Percentiles rank a stretch among this genome's conserved stretches.
Conservation (phyloP, 2,329 filamentous ascomycete species). For the Botryotinia globosa region DNA sequence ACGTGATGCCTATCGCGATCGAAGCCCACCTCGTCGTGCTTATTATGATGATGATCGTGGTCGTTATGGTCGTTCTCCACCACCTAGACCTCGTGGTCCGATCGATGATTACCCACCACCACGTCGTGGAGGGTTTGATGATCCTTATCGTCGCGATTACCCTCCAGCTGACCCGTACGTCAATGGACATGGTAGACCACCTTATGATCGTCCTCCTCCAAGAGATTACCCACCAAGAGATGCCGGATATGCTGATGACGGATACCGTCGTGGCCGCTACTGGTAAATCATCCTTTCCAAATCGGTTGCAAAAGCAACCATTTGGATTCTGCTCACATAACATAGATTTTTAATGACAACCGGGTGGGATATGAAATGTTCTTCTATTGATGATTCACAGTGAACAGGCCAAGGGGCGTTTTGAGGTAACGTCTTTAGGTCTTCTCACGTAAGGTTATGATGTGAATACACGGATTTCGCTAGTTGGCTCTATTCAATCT, state of each 20-base stretch:
- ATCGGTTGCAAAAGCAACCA: slow-evolving; percentile 10
- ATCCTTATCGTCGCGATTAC: slow-evolving; percentile 70
- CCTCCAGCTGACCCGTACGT: slow-evolving; percentile 56
- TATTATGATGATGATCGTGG: slow-evolving; percentile 82
- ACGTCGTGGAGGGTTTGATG: slow-evolving; percentile 67
- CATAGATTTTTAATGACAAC: slow-evolving; percentile 23
- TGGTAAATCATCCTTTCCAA: slow-evolving; percentile 31
- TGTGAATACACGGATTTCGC: slow-evolving; percentile 22
- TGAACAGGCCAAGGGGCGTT: slow-evolving; percentile 21
- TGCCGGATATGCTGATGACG: slow-evolving; percentile 33
- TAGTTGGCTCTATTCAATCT: slow-evolving; percentile 15
- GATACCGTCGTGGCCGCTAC: slow-evolving; percentile 37
- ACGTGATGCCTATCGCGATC: slow-evolving; percentile 79
- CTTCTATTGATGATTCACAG: slow-evolving; percentile 20
- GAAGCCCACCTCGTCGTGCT: slow-evolving; percentile 75
- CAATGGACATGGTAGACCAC: slow-evolving; percentile 48
- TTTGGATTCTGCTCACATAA: slow-evolving; percentile 23
- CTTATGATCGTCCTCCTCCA: slow-evolving; percentile 50
- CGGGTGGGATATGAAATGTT: slow-evolving; percentile 21
- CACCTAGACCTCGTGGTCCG: slow-evolving; percentile 61
- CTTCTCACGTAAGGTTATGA: slow-evolving; percentile 17
- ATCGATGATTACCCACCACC: slow-evolving; percentile 76
- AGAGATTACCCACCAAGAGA: slow-evolving; percentile 40
- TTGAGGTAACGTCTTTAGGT: slow-evolving; percentile 19
- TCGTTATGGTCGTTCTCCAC: slow-evolving; percentile 78